Evolutionary conservation across 2,329 filamentous ascomycete genomes (phyloP), one percentile per base, ranked within the genome.

Genomic region (Aureobasidium sp.): DNA sequence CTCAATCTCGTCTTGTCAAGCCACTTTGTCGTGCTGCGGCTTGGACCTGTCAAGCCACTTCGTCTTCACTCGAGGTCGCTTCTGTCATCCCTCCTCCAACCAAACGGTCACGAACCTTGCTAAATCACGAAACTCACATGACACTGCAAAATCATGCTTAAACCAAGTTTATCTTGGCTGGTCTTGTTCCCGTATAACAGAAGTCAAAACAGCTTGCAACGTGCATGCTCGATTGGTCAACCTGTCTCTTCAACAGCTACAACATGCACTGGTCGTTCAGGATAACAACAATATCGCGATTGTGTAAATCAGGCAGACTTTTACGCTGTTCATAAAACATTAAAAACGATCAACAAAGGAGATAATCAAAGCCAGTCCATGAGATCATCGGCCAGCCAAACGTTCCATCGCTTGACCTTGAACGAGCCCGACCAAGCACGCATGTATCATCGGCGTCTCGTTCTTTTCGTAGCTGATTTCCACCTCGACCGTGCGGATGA

Each of bases 371-470:
- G 13, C 9, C n/a, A 21, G 10, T 29, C 47, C 42, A n/a, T 5
- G 41, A 7, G 21, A 45, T 54, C 39, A 61, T 51, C 49, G 47
- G 39, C 49, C 47, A 37, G 59, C 49, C 32, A 61, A 14, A 53
- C 59, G 49, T 39, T 53, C 50, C 59, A 54, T 61, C 14, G 29
- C 32, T 51, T 55, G 49, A 25, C 50, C 59, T 51, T 61, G 49
- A 5, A 61, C 44, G n/a, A 70, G 61, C 0, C 70, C 69, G 13
- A 71, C 68, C 34, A 72, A 42, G 2, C 69, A 67, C 3, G 70
- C 70, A 63, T 72, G 70, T 25, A 71, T 64, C 50, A 64, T 61
- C 1, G 68, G 64, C 39, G 65, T 60, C 27, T 69, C 68, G 30
- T 61, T 65, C 11, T 59, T 29, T 34, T 64, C 49, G 57, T 66